Base-by-base conservation (phyloP, 2,329 filamentous ascomycete species). In the Pyricularia sp. region DNA sequence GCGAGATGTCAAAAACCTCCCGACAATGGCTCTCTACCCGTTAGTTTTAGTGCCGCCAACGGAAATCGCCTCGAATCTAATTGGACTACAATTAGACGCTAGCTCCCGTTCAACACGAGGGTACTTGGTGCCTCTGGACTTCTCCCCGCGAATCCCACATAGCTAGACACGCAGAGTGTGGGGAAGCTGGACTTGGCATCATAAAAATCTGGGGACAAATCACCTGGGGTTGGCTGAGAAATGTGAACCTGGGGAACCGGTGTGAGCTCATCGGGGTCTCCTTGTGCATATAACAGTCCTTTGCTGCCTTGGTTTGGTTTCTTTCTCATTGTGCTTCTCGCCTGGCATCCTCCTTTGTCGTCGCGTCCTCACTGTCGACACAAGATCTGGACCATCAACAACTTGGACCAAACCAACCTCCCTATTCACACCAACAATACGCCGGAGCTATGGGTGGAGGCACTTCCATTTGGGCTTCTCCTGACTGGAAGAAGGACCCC, bases 401-500 rank as follows among this genome's bases (percentile, higher is more conserved):
- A n/a, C 20, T 50, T 50, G 11, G 2, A n/a, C 14, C 14, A 50
- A 3, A 20, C 42, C 42, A 50, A 28, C 26, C 12, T 7, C 28
- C 63, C 59, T 63, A 25, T n/a, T 30, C 23, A 26, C 59, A 30
- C 3, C 59, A 63, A 31, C 12, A 31, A 17, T 0, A 9, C 28
- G 36, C 63, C 68, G 66, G 3, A 20, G 23, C 20, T 2, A 68
- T 61, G 50, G 67, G 50, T 26, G 58, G 50, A 14, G 65, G 65
- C 12, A 68, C 42, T 30, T 36, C 67, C n/a, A 31, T 65, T 7
- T 65, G 64, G 64, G 64, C 64, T 3, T 65, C 64, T 31, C 64
- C 64, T 25, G 64, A 65, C 64, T 65, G 64, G 64, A 65, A 65
- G n/a, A 65, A 42, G 3, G 64, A 65, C n/a, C 64, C 64, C 64